phyloP scores from a whole-genome alignment of 2,329 filamentous ascomycete genomes.

The Monosporascus sp. region DNA sequence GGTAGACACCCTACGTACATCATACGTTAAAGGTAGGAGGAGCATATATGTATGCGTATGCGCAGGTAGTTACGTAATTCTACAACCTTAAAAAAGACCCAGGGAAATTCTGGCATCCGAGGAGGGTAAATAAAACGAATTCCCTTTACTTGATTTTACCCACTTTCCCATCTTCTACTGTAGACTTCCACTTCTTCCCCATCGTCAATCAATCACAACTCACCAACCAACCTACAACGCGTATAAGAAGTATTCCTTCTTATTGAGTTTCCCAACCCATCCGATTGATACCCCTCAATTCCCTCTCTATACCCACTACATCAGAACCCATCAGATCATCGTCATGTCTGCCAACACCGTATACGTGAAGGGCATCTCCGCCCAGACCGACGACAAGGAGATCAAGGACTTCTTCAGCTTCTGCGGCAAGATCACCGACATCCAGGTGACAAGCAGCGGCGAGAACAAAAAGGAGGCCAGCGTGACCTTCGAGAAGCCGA shows the following conservation, averaged over 20 bases:
- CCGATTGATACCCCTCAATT: neutral
- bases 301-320: neutral
- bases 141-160: too few relatives aligned
- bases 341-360: conserved; percentile 64
- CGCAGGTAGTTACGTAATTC: too few relatives aligned
- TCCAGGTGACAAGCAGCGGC: conserved; percentile 64
- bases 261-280: neutral
- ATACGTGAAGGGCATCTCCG: conserved; percentile 83
- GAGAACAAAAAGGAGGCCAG: conserved; percentile 73
- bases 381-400: conserved; percentile 79
- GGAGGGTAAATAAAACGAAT: too few relatives aligned
- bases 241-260: neutral
- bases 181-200: too few relatives aligned
- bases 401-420: conserved; percentile 98
- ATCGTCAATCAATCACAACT: neutral
- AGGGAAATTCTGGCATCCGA: too few relatives aligned
- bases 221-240: neutral
- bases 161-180: too few relatives aligned
- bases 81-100: too few relatives aligned
- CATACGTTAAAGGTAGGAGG: too few relatives aligned
- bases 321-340: conserved; percentile 2
- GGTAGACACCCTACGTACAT: too few relatives aligned
- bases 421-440: conserved; percentile 81
- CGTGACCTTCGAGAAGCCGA: conserved; percentile 96
- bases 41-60: too few relatives aligned